Evolutionary conservation across 139 green algal species (phyloP), one percentile per base, ranked within the genome.

Genomic region (Chlorella sp.): DNA sequence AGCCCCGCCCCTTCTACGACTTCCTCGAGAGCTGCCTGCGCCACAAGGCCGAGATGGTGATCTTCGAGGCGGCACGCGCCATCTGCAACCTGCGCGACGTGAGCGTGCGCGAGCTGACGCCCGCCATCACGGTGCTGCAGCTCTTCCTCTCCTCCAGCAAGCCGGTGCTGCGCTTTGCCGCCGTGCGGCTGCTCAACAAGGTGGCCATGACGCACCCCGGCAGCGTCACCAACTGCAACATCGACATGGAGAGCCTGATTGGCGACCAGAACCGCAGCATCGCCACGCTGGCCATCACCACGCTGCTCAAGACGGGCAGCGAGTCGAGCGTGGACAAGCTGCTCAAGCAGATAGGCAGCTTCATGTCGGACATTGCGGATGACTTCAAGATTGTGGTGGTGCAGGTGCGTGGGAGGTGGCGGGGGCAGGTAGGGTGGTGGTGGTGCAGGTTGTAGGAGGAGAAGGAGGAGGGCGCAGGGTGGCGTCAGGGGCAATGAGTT

Each of bases 221-320:
- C 42, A 88, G 93, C 0, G 93, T 99, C 3, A 94, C 93, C 33
- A 94, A 93, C 78, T 99, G 96, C 92, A 99, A 99, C 89, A 96
- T 99, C 50, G 95, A 99, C 88, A 97, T 99, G 95, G 95, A 99
- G 90, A 85, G 72, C 17, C 83, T 99, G 20, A 98, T 99, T 72
- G 86, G 79, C 6, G 95, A 99, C 81, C 86, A 88, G 72, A 72
- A 72, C 67, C 87, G 95, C 66, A 94, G 82, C 83, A 98, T 99
- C 36, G 96, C 95, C 35, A 99, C 96, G 26, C 87, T 99, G 26
- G 95, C 95, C 74, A 99, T 99, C 82, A 99, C 95, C 22, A 99
- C 95, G 22, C 86, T 99, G 77, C 91, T 99, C n/a, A 99, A 99
- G 90, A 91, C 88, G 59, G 94, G 95, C 77, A 97, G 92, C 75